A percentile compares a stretch with the other conserved stretches of the same genome.
phyloP scores from a whole-genome alignment of 139 green algal genomes.

The Micractinium conductrix region DNA sequence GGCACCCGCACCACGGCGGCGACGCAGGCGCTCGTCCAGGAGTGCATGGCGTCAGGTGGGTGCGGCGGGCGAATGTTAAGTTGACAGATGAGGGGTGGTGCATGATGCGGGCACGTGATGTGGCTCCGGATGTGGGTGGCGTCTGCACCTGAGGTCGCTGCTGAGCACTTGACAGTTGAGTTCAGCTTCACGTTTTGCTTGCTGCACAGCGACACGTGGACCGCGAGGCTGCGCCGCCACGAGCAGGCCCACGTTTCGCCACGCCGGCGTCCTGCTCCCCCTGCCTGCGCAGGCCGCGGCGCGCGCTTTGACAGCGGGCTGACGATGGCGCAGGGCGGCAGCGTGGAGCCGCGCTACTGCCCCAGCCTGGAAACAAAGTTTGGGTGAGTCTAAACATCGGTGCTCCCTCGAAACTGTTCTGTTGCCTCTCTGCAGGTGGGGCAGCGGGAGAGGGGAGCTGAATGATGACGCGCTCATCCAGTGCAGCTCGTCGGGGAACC shows the following conservation, averaged over 20 bases:
- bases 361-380: slow-evolving; percentile 70
- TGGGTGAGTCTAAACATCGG: no score
- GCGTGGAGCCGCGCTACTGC: slow-evolving; percentile 65
- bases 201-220: neutral
- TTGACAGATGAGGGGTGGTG: neutral
- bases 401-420: no score
- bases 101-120: no score
- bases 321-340: slow-evolving; percentile 41
- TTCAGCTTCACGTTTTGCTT: no score
- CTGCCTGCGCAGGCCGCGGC: slow-evolving; percentile 28
- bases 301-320: slow-evolving; percentile 32
- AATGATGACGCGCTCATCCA: no score
- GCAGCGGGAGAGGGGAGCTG: neutral
- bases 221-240: no score
- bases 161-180: no score
- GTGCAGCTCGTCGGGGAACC: no score
- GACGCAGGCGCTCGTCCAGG: slow-evolving; percentile 51
- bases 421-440: no score
- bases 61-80: neutral
- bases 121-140: no score
- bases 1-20: slow-evolving; percentile 58
- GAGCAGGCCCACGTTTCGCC: no score
- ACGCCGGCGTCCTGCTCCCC: neutral
- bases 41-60: slow-evolving; percentile 41
- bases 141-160: neutral